phyloP scores from a whole-genome alignment of 2,329 filamentous ascomycete genomes.

The Botrytis porri region DNA sequence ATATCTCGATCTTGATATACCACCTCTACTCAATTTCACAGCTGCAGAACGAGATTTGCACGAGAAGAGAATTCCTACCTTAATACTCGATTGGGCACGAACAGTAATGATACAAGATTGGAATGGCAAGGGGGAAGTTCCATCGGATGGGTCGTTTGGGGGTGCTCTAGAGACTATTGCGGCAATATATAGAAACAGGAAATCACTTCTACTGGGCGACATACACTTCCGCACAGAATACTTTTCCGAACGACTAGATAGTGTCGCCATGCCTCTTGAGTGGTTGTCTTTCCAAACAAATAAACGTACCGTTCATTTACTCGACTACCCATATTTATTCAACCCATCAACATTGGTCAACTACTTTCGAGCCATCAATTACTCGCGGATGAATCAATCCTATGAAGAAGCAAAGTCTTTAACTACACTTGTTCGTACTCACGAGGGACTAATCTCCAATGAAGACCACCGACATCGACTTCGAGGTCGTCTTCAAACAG shows the following conservation, averaged over 20 bases:
- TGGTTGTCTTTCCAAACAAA: slow-evolving; percentile 64
- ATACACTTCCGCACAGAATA: slow-evolving; percentile 73
- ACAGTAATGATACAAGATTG: slow-evolving; percentile 75
- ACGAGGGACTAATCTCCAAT: slow-evolving; percentile 54
- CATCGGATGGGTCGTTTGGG: slow-evolving; percentile 68
- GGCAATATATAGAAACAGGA: slow-evolving; percentile 63
- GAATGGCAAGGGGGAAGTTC: slow-evolving; percentile 71
- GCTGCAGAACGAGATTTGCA: slow-evolving; percentile 52
- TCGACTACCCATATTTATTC: slow-evolving; percentile 81
- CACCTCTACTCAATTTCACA: slow-evolving; percentile 46
- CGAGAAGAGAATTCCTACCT: slow-evolving; percentile 54
- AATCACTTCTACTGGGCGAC: slow-evolving; percentile 61
- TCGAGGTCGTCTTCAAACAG: slow-evolving; percentile 60
- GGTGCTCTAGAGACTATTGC: slow-evolving; percentile 73
- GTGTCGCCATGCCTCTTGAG: slow-evolving; percentile 68
- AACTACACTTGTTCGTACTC: slow-evolving; percentile 52
- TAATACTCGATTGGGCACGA: slow-evolving; percentile 68
- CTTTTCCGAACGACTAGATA: slow-evolving; percentile 72
- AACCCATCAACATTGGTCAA: slow-evolving; percentile 67
- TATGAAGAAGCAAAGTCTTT: slow-evolving; percentile 67
- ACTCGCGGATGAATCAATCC: slow-evolving; percentile 77
- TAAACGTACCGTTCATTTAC: slow-evolving; percentile 65
- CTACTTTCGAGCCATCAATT: slow-evolving; percentile 87
- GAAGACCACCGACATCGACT: slow-evolving; percentile 59
- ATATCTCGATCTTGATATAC: slow-evolving; percentile 41